Evolutionary conservation across 768 basidiomycete species (phyloP).

Genomic region (Tricholoma furcatifolium): DNA sequence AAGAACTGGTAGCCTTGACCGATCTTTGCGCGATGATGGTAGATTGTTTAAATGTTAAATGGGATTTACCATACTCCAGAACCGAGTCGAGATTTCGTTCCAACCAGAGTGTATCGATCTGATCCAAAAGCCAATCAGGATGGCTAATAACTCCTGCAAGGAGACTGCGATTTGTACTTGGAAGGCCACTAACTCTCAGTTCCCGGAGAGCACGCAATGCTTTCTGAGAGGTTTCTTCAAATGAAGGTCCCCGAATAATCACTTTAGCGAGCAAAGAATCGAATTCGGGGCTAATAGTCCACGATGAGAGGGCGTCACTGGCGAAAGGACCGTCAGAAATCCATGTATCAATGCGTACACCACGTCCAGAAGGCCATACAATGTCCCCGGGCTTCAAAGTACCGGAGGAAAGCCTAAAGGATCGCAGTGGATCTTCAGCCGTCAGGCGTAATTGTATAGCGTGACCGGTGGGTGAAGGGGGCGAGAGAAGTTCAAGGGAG

Average conservation of each 20-base stretch:
- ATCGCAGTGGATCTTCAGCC: conserved; percentile 76
- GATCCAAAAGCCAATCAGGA: conserved; percentile 27
- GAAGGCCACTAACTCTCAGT: conserved; percentile 67
- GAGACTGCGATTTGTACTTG: conserved; percentile 31
- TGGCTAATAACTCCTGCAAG: conserved; percentile 31
- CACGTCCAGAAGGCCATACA: conserved; percentile 74
- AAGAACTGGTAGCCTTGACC: neutral
- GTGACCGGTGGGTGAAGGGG: conserved; percentile 64
- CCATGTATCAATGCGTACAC: conserved; percentile 86
- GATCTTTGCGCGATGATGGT: neutral
- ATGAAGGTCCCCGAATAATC: conserved; percentile 74
- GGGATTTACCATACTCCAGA: conserved; percentile 17
- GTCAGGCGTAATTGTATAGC: conserved; percentile 89
- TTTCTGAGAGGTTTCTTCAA: conserved; percentile 81
- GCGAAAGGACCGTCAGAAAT: conserved; percentile 58
- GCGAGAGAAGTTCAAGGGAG: conserved; percentile 67
- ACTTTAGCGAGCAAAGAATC: conserved; percentile 88
- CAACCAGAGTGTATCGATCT: conserved; percentile 37
- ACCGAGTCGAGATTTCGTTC: conserved; percentile 28
- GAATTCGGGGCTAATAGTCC: conserved; percentile 65
- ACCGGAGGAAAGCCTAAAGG: conserved; percentile 84
- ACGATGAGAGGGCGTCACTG: conserved; percentile 41
- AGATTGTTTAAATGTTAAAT: neutral
- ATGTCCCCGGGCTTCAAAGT: conserved; percentile 76
- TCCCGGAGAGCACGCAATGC: conserved; percentile 81